phyloP scores from a whole-genome alignment of 164 flowering plant genomes.

The Piper betle region DNA sequence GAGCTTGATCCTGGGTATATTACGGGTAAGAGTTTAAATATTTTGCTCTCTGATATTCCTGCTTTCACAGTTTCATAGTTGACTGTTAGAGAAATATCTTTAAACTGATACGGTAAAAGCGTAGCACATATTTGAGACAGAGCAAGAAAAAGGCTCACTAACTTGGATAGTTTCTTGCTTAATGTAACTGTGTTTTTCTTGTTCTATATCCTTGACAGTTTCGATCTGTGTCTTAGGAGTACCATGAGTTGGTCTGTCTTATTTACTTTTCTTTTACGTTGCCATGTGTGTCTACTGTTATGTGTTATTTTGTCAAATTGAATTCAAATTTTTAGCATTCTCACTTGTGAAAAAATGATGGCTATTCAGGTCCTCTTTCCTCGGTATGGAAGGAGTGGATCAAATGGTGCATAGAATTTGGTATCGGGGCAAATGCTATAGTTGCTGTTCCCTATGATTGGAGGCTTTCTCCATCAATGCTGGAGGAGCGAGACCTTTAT shows the following conservation, averaged over 20 bases:
- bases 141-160: no score
- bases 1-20: conserved; percentile 98
- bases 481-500: conserved; percentile 96
- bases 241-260: not conserved
- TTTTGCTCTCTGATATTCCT: no score
- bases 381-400: conserved; percentile 99
- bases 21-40: conserved; percentile 38
- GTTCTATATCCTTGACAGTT: not conserved
- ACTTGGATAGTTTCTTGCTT: no score
- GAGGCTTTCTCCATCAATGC: conserved; percentile 91
- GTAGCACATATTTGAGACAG: no score
- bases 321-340: not conserved
- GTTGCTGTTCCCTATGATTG: conserved; percentile 96
- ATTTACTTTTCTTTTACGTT: not conserved
- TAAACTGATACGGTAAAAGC: no score
- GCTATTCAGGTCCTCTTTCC: conserved; percentile 79
- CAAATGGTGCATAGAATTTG: conserved; percentile 98
- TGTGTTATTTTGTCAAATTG: no score
- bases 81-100: not conserved
- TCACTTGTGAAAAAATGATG: conserved; percentile 5
- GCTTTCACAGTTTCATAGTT: not conserved
- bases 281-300: no score
- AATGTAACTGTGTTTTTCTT: not conserved
- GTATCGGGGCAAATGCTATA: conserved; percentile 91
- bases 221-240: not conserved